Base-by-base conservation (phyloP, 2,329 filamentous ascomycete species). In the Colletotrichum scovillei region DNA sequence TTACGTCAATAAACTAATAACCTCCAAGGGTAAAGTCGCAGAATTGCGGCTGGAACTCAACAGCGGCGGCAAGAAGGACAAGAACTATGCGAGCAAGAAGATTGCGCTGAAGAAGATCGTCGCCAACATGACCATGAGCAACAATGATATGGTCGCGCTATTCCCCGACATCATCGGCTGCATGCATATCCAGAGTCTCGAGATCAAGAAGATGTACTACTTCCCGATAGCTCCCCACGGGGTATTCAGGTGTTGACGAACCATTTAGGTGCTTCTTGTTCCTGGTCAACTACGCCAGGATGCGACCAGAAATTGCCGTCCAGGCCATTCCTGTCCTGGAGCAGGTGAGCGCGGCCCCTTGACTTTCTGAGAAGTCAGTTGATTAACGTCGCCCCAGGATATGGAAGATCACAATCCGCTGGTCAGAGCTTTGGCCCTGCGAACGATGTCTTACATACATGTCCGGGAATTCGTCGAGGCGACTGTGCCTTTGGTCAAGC, bases 111-210 rank as follows among this genome's bases (percentile, higher is more conserved):
- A 99, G 90, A 98, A 98, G 89, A 98, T 99, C 78, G 97, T 99
- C 78, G 97, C 97, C 82, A 99, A 99, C 82, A 99, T 99, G 97
- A 99, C 97, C 76, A 99, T 99, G 97, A 98, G 96, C 90, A 99
- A 99, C 86, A 99, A 98, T 81, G 97, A 99, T 84, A 99, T 99
- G 97, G 93, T 98, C 68, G 95, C 95, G 52, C 88, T 99, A 65
- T 99, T 99, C 78, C 95, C 96, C 22, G 97, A 99, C 81, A 93
- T 99, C 73, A 94, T 99, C 78, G 92, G 88, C 75, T 98, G 96
- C 87, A 99, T 99, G 97, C 92, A 94, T 78, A 94, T 99, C 75
- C 93, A 92, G 65, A 97, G 94, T 79, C 86, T 99, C 82, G 97
- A 99, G 85, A 98, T 99, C 85, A 99, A 99, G 90, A 99, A 99